phyloP scores from a whole-genome alignment of 1,139 yeast species.

The Taiozyma sp. region DNA sequence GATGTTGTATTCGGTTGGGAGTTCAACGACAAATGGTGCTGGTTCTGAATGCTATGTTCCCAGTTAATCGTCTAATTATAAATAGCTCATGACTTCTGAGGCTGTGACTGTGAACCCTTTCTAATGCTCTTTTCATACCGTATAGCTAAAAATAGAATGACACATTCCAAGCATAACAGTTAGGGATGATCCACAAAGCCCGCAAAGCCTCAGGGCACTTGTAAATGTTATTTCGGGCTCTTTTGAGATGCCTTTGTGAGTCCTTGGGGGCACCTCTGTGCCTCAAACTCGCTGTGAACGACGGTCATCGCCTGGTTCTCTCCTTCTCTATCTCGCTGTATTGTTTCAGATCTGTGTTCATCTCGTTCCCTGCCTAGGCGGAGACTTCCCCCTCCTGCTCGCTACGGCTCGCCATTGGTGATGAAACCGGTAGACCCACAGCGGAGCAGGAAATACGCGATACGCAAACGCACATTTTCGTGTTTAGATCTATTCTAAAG shows the following conservation, averaged over 20 bases:
- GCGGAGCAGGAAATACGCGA: neutral
- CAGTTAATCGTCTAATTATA: neutral
- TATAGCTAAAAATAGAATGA: neutral
- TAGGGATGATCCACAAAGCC: neutral
- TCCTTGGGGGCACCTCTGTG: no score
- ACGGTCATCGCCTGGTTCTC: neutral
- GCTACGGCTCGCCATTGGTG: neutral
- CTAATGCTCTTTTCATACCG: neutral
- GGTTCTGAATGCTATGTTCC: conserved; percentile 15
- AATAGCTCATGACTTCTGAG: neutral
- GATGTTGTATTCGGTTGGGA: conserved; percentile 14
- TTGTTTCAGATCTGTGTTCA: neutral
- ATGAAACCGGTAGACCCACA: neutral
- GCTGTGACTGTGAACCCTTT: neutral
- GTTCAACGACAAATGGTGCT: conserved; percentile 24
- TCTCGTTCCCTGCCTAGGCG: neutral
- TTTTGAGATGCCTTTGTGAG: no score
- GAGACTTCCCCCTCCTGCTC: neutral
- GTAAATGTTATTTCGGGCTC: no score
- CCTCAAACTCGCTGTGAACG: neutral
- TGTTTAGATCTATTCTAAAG: neutral
- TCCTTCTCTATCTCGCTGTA: neutral
- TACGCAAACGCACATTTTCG: neutral
- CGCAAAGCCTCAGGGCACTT: neutral
- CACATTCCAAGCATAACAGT: neutral